These are phyloP conservation scores for Marasmius fiardii DNA, from an alignment of 1,284 basidiomycete genomes.

Conservation along the genomic window DNA sequence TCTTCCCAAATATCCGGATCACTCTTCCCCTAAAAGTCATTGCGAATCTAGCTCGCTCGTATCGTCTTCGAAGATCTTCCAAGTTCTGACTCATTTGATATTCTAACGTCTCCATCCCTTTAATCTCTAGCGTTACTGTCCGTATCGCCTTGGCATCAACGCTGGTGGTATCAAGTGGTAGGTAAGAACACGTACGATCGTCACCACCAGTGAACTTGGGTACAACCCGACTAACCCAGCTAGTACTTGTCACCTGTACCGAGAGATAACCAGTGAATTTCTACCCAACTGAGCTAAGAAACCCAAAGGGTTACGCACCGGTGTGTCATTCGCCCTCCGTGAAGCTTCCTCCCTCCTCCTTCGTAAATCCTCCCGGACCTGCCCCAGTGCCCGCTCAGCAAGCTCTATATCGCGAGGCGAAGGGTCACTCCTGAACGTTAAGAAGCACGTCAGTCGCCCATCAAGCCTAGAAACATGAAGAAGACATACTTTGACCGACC, in stretches of 20 bases:
- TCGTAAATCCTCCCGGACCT: slow-evolving; percentile 47
- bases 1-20: slow-evolving; percentile 41
- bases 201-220: slow-evolving; percentile 44
- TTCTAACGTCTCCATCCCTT: slow-evolving; percentile 64
- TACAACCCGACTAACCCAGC: slow-evolving; percentile 31
- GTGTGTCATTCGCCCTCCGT: slow-evolving; percentile 29
- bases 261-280: background rate
- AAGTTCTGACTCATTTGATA: slow-evolving; percentile 64
- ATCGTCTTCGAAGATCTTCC: slow-evolving; percentile 44
- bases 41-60: slow-evolving; percentile 46
- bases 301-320: slow-evolving; percentile 25
- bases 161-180: no score
- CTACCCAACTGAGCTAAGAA: background rate
- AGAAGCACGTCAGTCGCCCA: background rate
- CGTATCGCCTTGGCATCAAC: no score
- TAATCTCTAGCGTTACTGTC: slow-evolving; percentile 47
- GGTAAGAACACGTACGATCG: slow-evolving; percentile 38
- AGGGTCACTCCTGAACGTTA: slow-evolving; percentile 23
- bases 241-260: background rate
- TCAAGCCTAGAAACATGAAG: background rate
- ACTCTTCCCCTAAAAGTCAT: slow-evolving; percentile 53
- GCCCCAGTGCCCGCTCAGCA: slow-evolving; percentile 48
- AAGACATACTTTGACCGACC: slow-evolving; percentile 15
- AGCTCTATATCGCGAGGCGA: slow-evolving; percentile 47
- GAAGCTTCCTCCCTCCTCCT: slow-evolving; percentile 34